Evolutionary conservation across 495 filamentous ascomycete genomes (phyloP).

Genomic region (Penicillium lagena): DNA sequence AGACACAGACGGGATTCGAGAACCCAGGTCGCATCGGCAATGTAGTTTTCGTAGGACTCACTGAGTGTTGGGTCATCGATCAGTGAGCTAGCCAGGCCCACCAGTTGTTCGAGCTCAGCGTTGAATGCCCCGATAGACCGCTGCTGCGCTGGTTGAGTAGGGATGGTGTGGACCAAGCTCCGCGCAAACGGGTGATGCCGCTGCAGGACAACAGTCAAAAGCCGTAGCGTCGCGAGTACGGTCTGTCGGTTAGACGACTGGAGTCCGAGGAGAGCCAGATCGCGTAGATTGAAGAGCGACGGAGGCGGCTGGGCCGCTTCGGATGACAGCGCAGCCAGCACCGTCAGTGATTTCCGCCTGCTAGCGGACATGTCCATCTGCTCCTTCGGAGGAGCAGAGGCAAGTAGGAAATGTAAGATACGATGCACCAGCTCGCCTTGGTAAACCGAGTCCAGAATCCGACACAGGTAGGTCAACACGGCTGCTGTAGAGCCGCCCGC

Average conservation of each 20-base stretch:
- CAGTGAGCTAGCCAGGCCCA: constrained; percentile 65
- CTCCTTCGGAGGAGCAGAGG: constrained; percentile 55
- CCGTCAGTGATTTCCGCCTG: constrained; percentile 80
- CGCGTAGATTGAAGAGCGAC: constrained; percentile 84
- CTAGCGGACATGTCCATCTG: constrained; percentile 53
- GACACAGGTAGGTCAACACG: constrained; percentile 86
- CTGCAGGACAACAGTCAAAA: constrained; percentile 76
- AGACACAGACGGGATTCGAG: constrained; percentile 67
- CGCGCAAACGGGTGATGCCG: constrained; percentile 82
- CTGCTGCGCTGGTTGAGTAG: constrained; percentile 51
- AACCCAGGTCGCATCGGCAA: constrained; percentile 69
- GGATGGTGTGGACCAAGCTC: constrained; percentile 62
- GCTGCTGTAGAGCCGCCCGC: constrained; percentile 95
- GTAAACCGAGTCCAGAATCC: constrained; percentile 83
- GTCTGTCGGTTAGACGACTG: constrained; percentile 81
- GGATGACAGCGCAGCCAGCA: constrained; percentile 69
- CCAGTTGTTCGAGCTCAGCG: constrained; percentile 67
- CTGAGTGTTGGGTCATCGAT: constrained; percentile 65
- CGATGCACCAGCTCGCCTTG: constrained; percentile 89
- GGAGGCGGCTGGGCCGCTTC: constrained; percentile 65
- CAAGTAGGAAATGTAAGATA: constrained; percentile 88
- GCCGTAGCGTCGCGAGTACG: constrained; percentile 76
- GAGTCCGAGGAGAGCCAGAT: constrained; percentile 83
- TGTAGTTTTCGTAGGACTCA: constrained; percentile 72
- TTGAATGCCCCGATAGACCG: constrained; percentile 76